A percentile compares a stretch with the other conserved stretches of the same genome.
These are phyloP conservation scores for Paratinospora sagittata DNA, from an alignment of 164 flowering plant genomes.

Conservation along the genomic window DNA sequence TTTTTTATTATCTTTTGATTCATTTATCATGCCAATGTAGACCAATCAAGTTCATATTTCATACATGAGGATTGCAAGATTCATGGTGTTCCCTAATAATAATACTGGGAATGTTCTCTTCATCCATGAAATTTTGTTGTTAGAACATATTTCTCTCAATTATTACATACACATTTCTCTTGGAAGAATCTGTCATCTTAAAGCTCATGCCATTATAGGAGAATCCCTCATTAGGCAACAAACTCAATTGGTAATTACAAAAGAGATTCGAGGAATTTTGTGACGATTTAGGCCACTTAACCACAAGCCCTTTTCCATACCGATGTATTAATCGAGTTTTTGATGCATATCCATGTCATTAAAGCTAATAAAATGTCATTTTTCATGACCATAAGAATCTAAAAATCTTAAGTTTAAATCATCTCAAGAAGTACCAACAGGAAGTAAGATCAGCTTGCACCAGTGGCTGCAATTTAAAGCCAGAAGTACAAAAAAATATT, in stretches of 20 bases:
- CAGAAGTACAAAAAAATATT: background rate
- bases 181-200: background rate
- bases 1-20: slow-evolving; percentile 1
- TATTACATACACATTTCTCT: background rate
- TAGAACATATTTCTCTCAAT: background rate
- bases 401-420: too few relatives aligned
- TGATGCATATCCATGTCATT: too few relatives aligned
- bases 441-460: background rate
- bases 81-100: background rate
- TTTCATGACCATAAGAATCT: too few relatives aligned
- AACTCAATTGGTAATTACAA: background rate
- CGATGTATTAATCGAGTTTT: too few relatives aligned
- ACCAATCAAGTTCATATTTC: background rate
- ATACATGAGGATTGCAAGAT: background rate
- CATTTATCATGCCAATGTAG: background rate
- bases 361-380: too few relatives aligned
- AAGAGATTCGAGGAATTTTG: too few relatives aligned
- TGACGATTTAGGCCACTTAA: too few relatives aligned
- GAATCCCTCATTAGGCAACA: background rate
- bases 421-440: too few relatives aligned
- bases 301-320: too few relatives aligned
- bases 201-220: too few relatives aligned
- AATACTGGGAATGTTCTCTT: background rate
- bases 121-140: background rate
- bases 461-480: too few relatives aligned